Evolutionary conservation across 106 monocot genomes (phyloP), one percentile per base, ranked within the genome.

Genomic region (Platanthera guangdongensis): DNA sequence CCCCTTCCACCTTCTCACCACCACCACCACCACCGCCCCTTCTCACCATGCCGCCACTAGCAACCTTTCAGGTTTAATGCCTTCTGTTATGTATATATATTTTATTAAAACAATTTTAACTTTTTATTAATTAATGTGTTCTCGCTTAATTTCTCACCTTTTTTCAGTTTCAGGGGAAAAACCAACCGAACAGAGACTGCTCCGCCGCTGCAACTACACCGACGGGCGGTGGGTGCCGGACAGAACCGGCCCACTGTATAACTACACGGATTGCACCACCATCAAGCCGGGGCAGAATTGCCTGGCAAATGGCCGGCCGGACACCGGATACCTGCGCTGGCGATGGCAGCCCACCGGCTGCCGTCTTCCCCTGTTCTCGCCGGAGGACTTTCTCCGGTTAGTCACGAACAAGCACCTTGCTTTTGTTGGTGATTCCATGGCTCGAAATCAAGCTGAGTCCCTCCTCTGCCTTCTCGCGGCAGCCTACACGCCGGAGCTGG

Each of bases 341-440:
- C 73, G 82, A 48, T 92, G 91, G 91, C 73, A 72, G 46, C 91
- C 91, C 9, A 49, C 18, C 18, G 50, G 32, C 51, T 88, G 91
- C 88, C 5, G 11, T 12, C 82, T 88, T 30, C 82, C 77, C 15
- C 46, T 25, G 3, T 92, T 92, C 80, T 47, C 82, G 50, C 72
- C 88, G 7, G 10, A 11, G 14, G 47, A 73, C 2, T 88, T 92
- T 82, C 83, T 92, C 52, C 8, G 10, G 28, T 64, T 81, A 8
- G 52, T 86, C 63, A 63, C 50, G 16, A 71, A 82, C 82, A 82
- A 72, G n/a, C 86, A 86, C 82, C 25, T 92, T 18, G 91, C 88
- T 16, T 88, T 92, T 80, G 75, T 92, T 59, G 91, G 91, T 51
- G 91, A 91, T 78, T 91, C 91, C 18, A 79, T 91, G 80, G 91